Evolutionary conservation across 2,329 filamentous ascomycete genomes (phyloP).

Genomic region (Diaporthe sp.): DNA sequence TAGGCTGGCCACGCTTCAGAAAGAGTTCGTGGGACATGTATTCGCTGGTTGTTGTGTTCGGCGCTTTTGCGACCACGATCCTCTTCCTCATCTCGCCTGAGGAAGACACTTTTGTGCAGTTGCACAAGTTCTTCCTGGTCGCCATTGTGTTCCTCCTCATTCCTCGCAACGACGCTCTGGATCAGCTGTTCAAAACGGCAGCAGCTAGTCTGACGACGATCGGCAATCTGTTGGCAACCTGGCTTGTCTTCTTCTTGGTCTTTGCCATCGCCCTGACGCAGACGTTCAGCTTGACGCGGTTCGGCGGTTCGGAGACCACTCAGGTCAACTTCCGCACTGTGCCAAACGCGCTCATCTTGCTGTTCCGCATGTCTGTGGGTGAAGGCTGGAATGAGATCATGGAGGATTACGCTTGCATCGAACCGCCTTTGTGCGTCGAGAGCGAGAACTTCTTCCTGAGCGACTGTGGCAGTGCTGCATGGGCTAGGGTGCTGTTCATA

Average conservation of each 20-base stretch:
- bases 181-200: constrained; percentile 98
- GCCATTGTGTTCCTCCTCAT: constrained; percentile 91
- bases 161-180: constrained; percentile 94
- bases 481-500: constrained; percentile 92
- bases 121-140: constrained; percentile 96
- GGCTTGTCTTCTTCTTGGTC: constrained; percentile 96
- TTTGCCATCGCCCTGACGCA: constrained; percentile 98
- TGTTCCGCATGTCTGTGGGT: constrained; percentile 93
- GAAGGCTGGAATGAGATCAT: constrained; percentile 98
- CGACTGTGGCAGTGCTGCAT: constrained; percentile 91
- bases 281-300: constrained; percentile 93
- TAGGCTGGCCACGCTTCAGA: constrained; percentile 92
- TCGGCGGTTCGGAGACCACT: constrained; percentile 77
- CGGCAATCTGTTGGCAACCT: constrained; percentile 91
- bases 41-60: constrained; percentile 82
- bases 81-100: constrained; percentile 74
- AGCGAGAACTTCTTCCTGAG: constrained; percentile 81
- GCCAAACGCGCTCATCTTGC: constrained; percentile 90
- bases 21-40: constrained; percentile 97
- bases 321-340: constrained; percentile 95
- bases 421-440: constrained; percentile 84
- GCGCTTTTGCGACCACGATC: constrained; percentile 85
- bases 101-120: constrained; percentile 76
- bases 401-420: constrained; percentile 91
- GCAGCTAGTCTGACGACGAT: constrained; percentile 93